These are phyloP conservation scores for Tetrahymena malaccensis DNA, from an alignment of 73 alveolate genomes.

Conservation along the genomic window DNA sequence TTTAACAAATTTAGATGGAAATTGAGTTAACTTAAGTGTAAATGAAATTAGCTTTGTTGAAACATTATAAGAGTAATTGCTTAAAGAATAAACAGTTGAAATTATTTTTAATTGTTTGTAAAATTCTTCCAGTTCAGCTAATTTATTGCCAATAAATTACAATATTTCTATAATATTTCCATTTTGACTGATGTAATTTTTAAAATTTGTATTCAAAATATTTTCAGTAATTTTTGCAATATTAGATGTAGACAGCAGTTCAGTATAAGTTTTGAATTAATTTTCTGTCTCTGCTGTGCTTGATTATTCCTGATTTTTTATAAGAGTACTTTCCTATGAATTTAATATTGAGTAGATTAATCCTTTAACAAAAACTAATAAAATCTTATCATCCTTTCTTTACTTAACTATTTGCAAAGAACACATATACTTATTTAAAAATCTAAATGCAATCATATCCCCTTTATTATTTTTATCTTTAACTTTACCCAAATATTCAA, in stretches of 20 bases:
- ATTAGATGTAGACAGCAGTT: background rate
- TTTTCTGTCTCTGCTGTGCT: background rate
- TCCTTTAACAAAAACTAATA: background rate
- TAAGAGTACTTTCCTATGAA: background rate
- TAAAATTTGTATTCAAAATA: background rate
- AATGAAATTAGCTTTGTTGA: background rate
- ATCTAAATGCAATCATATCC: background rate
- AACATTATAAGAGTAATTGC: background rate
- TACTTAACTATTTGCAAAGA: background rate
- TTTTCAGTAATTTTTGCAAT: background rate
- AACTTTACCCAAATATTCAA: background rate
- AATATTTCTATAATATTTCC: background rate
- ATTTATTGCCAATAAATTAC: background rate
- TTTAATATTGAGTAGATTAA: background rate
- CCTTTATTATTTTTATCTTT: background rate
- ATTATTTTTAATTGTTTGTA: background rate
- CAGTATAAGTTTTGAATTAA: background rate
- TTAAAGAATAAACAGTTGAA: background rate
- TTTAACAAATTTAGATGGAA: background rate
- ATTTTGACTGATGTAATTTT: background rate
- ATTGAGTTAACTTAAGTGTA: background rate
- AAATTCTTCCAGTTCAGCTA: background rate
- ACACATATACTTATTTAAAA: background rate
- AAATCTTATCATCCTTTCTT: background rate
- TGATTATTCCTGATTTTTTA: background rate